Conservation (phyloP, 2,329 filamentous ascomycete species). For the Diaporthe sp. region DNA sequence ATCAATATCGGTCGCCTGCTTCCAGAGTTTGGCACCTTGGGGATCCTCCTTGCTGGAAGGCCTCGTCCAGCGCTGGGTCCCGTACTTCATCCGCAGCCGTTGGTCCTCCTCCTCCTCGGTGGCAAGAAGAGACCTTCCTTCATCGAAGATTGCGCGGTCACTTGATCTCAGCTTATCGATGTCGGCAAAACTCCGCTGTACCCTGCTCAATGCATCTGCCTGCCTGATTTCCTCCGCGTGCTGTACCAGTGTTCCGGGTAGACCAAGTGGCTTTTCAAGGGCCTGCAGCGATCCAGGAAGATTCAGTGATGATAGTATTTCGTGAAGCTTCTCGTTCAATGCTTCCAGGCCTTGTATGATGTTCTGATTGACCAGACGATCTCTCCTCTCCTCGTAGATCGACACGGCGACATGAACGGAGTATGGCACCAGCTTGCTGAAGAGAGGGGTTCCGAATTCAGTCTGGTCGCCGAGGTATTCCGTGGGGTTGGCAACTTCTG, state of each 20-base stretch:
- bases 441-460: constrained; percentile 87
- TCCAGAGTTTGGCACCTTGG: constrained; percentile 77
- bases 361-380: constrained; percentile 89
- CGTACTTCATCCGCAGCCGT: constrained; percentile 80
- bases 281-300: constrained; percentile 94
- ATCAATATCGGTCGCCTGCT: constrained; percentile 82
- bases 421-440: constrained; percentile 93
- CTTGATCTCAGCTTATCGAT: constrained; percentile 89
- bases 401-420: constrained; percentile 95
- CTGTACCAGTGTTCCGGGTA: constrained; percentile 86
- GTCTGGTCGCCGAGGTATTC: constrained; percentile 84
- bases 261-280: constrained; percentile 90
- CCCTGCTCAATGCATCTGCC: constrained; percentile 83
- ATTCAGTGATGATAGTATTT: constrained; percentile 84
- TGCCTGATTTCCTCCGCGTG: constrained; percentile 96
- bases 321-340: constrained; percentile 84
- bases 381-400: constrained; percentile 92
- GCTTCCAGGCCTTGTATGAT: constrained; percentile 88
- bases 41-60: constrained; percentile 78
- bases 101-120: constrained; percentile 89
- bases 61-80: constrained; percentile 87
- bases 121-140: constrained; percentile 82
- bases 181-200: constrained; percentile 86
- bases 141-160: constrained; percentile 83
- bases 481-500: constrained; percentile 84